Evolutionary conservation across 306 rosid species (phyloP), one percentile per base, ranked within the genome.

Genomic region (Geum urbanum): DNA sequence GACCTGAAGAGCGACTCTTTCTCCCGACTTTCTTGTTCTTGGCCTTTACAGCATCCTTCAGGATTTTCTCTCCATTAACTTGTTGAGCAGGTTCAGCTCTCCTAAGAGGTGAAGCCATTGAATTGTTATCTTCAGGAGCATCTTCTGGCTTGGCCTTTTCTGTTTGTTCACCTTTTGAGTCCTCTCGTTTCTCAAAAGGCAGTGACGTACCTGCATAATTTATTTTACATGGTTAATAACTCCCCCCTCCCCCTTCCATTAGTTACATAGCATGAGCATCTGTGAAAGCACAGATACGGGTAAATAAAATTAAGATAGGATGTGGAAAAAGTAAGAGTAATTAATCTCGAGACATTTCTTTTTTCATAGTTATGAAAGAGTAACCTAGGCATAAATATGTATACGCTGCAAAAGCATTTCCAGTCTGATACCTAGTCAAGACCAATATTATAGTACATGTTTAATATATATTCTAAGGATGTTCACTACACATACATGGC

Each of bases 11-110:
- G 74, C 70, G 47, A 54, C 63, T 86, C 74, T 86, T 89, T 81
- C 79, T 85, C 62, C 94, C 24, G 53, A 53, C 39, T 55, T 58
- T 87, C 77, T 47, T 87, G 81, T 85, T 77, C 75, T 90, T 89
- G 56, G 85, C 84, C 76, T 89, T 91, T 76, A 91, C 97, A 3
- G 96, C 97, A 78, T 89, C 97, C 76, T 79, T 81, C 67, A 91
- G 73, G 55, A 91, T 87, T 74, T 81, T 89, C 66, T 72, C 89
- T 77, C 79, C 87, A 57, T 71, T 81, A 19, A 51, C 76, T 76
- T 44, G 79, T 51, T 45, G 74, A 40, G 71, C 50, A 66, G 74
- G 69, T 67, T 64, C 77, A 54, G 69, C 55, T 7, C 60, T 57
- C 71, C 75, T 81, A 49, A 69, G 43, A 35, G 80, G 49, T 27